phyloP scores from a whole-genome alignment of 306 rosid genomes.

The Rosa rugosa region DNA sequence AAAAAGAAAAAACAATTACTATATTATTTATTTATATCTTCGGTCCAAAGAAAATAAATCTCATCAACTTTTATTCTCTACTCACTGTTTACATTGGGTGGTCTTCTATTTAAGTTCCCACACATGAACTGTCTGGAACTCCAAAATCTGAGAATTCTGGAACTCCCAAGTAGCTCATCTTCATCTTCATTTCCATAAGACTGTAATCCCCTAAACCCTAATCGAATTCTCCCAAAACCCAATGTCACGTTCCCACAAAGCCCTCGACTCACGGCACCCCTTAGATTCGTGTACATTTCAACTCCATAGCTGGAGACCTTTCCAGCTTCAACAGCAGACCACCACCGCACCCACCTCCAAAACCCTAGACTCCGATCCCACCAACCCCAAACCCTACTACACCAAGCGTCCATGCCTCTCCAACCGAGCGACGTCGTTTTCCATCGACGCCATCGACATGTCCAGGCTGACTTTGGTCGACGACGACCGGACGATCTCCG shows the following conservation, averaged over 20 bases:
- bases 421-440: constrained; percentile 73
- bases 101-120: background rate
- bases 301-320: constrained; percentile 81
- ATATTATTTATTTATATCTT: background rate
- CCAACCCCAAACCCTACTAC: constrained; percentile 35
- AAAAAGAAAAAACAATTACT: too few relatives aligned
- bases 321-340: constrained; percentile 41
- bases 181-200: background rate
- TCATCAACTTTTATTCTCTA: background rate
- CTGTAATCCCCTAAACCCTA: background rate
- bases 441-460: constrained; percentile 59
- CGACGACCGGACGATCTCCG: constrained; percentile 43
- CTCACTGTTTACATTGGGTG: too few relatives aligned
- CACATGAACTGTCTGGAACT: background rate
- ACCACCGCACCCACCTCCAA: constrained; percentile 33
- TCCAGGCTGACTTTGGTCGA: constrained; percentile 70
- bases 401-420: constrained; percentile 90
- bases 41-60: background rate
- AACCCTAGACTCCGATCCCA: constrained; percentile 49
- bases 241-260: constrained; percentile 71
- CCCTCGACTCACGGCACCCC: constrained; percentile 59
- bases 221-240: constrained; percentile 24
- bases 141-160: background rate
- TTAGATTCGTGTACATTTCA: constrained; percentile 64
- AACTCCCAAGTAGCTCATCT: background rate